A percentile compares a stretch with the other conserved stretches of the same genome.
These are phyloP conservation scores for Bipolaris oryzae DNA, from an alignment of 2,329 filamentous ascomycete genomes.

Conservation along the genomic window DNA sequence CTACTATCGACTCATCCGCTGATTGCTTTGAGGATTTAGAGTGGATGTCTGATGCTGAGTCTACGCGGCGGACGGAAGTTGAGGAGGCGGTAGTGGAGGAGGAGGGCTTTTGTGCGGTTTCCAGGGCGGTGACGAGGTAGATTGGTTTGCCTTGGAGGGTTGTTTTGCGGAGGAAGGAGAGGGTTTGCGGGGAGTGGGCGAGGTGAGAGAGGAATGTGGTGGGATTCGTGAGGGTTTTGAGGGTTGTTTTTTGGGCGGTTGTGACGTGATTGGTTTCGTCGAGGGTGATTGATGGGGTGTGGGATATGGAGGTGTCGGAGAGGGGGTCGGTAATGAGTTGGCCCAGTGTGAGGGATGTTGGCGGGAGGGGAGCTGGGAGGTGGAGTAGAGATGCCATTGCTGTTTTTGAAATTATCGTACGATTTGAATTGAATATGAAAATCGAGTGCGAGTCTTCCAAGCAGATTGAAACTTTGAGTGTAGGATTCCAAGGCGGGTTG, in stretches of 20 bases:
- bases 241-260: constrained; percentile 26
- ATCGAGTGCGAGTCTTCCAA: no score
- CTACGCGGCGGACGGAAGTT: constrained; percentile 25
- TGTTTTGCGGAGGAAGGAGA: constrained; percentile 30
- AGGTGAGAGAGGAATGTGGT: constrained; percentile 31
- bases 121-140: constrained; percentile 52
- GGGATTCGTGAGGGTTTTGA: constrained; percentile 22
- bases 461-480: not conserved
- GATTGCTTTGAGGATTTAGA: not conserved
- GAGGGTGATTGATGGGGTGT: constrained; percentile 21
- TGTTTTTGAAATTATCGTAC: not conserved
- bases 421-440: no score
- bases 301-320: constrained; percentile 19
- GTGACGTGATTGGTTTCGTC: constrained; percentile 31
- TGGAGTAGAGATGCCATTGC: constrained; percentile 30
- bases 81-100: constrained; percentile 12
- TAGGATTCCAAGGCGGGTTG: not conserved
- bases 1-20: constrained; percentile 22
- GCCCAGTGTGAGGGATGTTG: constrained; percentile 30
- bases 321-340: constrained; percentile 39
- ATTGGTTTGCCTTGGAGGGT: constrained; percentile 53
- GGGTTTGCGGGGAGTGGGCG: constrained; percentile 25
- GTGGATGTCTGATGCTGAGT: constrained; percentile 26
- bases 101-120: constrained; percentile 52
- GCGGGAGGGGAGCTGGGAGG: constrained; percentile 33